Evolutionary conservation across 495 filamentous ascomycete genomes (phyloP), one percentile per base, ranked within the genome.

Genomic region (Xylaria nigripes): DNA sequence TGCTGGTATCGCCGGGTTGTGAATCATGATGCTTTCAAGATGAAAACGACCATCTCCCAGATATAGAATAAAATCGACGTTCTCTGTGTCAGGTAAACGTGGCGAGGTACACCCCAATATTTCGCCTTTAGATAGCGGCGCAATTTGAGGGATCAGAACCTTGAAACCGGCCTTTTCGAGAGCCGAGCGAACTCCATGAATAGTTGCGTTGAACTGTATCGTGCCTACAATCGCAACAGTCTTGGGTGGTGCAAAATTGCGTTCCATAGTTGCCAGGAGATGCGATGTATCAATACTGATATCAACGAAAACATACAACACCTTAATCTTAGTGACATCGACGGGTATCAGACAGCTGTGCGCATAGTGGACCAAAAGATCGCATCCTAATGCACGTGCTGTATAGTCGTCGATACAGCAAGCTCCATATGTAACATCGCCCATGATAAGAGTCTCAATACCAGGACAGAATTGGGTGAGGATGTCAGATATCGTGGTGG

Each of bases 321-420:
- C 95, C 65, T 90, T 90, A 63, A 99, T 96, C 63, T 86, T 85
- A 18, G 93, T 99, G 9, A 95, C 86, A 62, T 93, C 90, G 0
- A 97, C 90, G 0, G 93, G 94, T 58, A 99, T 95, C 12, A 99
- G 77, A 61, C 93, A 99, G 67, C 85, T 90, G 68, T 99, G 93
- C 0, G 93, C 93, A 64, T 99, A 99, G 70, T 99, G 93, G 1
- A 99, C 89, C 5, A 99, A 77, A 2, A 99, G 72, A 65, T 99
- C 93, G 62, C 93, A 99, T 1, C 88, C 94, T 23, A 99, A 78
- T 0, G 93, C 93, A 18, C 93, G 81, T 0, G 93, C 93, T 0
- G 93, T 97, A 71, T 92, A 99, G 72, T 99, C 93, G 65, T 99
- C 93, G 57, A 99, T 96, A 64, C 93, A 99, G 74, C 93, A 99